phyloP scores from a whole-genome alignment of 257 asterid species.

The Echium plantagineum region DNA sequence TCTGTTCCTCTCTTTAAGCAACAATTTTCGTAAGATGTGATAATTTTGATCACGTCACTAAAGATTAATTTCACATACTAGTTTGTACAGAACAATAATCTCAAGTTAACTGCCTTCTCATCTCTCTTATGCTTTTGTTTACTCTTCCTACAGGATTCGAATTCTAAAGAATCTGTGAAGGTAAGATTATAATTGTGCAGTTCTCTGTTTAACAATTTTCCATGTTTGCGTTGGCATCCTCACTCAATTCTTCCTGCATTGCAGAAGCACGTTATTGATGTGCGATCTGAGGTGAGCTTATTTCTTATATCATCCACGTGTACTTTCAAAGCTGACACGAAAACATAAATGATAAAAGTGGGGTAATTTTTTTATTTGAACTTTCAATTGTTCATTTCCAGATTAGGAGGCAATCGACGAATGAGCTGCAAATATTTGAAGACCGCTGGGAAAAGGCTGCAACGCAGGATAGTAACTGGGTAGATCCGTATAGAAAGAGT shows the following conservation, averaged over 20 bases:
- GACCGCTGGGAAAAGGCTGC: slow-evolving; percentile 77
- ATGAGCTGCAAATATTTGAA: slow-evolving; percentile 55
- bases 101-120: background rate
- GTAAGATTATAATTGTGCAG: slow-evolving; percentile 18
- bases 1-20: too few relatives aligned
- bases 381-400: slow-evolving; percentile 13
- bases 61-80: too few relatives aligned
- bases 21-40: too few relatives aligned
- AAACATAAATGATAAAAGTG: too few relatives aligned
- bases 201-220: background rate
- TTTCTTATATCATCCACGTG: too few relatives aligned
- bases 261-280: slow-evolving; percentile 56
- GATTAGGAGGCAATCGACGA: slow-evolving; percentile 63
- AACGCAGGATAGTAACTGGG: slow-evolving; percentile 57
- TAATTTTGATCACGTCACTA: too few relatives aligned
- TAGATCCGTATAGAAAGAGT: slow-evolving; percentile 44
- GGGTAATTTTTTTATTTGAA: too few relatives aligned
- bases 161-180: slow-evolving; percentile 31
- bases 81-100: too few relatives aligned
- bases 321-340: too few relatives aligned
- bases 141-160: slow-evolving; percentile 27
- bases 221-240: background rate
- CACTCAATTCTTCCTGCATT: slow-evolving; percentile 4
- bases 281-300: slow-evolving; percentile 61
- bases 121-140: slow-evolving; percentile 7